Evolutionary conservation across 352 stramenopile species (phyloP), one percentile per base, ranked within the genome.

Genomic region (Phytophthora colocasiae): DNA sequence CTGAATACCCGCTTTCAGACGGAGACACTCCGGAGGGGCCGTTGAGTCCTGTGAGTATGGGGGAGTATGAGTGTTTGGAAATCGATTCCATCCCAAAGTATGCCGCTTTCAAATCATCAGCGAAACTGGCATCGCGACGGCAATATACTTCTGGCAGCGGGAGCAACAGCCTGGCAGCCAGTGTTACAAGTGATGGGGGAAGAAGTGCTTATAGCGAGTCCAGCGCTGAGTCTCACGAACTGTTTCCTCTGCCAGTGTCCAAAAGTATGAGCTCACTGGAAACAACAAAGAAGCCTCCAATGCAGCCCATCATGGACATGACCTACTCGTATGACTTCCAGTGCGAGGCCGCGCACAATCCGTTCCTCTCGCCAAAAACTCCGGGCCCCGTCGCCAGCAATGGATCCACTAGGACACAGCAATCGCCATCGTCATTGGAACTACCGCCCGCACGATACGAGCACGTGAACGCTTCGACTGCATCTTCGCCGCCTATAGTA

Each of bases 21-120:
- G 61, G 59, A 61, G 57, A 69, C 32, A 68, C 40, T 2, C 44
- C 22, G 2, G 66, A 80, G 8, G 61, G 69, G 5, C 71, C 71
- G 2, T 73, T 84, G 31, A 90, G 76, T 54, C 78, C 78, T 5
- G 79, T 90, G 44, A 85, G 77, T 54, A 51, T 93, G 31, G 68
- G 68, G 8, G 84, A 89, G 29, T 93, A 90, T 43, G 84, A 93
- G 54, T 93, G 84, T 39, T 63, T 93, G 27, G 83, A 91, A 4
- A 80, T 90, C 48, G 77, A 88, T 26, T 85, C 84, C 8, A 93
- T 93, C 49, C 84, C 84, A 2, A 85, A 91, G 34, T 91, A 91
- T 62, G 77, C 80, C 3, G 83, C 81, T 0, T 91, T 90, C 58
- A 89, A 87, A 68, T 77, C 83, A 6, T 84, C 80, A 24, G 47